Base-by-base conservation (phyloP, 1,284 basidiomycete genomes). In the Moesziomyces sp. region DNA sequence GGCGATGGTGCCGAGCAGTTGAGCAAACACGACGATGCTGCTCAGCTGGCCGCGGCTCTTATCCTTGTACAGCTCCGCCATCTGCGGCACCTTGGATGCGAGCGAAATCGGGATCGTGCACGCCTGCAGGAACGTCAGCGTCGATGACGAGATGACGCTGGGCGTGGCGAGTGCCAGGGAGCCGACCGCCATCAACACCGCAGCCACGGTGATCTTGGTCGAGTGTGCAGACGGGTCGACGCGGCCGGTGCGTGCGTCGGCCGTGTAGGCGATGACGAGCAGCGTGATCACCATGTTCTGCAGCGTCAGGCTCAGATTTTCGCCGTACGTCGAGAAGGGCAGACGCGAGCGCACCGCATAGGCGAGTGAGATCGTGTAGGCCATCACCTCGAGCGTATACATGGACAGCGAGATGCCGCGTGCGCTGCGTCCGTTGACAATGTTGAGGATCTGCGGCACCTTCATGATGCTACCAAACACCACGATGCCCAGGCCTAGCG, bases 391-490 rank as follows among this genome's bases (percentile, higher is more conserved):
- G 66, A 83, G 52, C 53, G 81, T 68, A 62, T 85, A 81, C 83
- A 81, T 86, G 64, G 70, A 82, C 50, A 74, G 91, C 85, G 85
- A 93, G 44, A 98, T 88, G 4, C 94, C 94, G 40, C 91, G 87
- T 0, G 94, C 93, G 8, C 92, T 94, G 18, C 87, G 86, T 5
- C 90, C 79, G 18, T 79, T 77, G 8, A 87, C 76, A 58, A 89
- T 87, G 82, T 87, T 88, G 78, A 87, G 77, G 57, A 88, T 88
- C 83, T 98, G 96, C 4, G 96, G 96, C 14, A 98, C 88, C 86
- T 98, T 98, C 90, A 98, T 93, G 68, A 98, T 93, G 26, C 91
- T 91, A 2, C 95, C 94, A 52, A 94, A 96, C 1, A 93, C 86
- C 44, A 98, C 94, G 69, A 99, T 95, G 0, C 92, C 95, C 28